Base-by-base conservation (phyloP, 192 early-diverging fungal species). In the Physocladia obscura region DNA sequence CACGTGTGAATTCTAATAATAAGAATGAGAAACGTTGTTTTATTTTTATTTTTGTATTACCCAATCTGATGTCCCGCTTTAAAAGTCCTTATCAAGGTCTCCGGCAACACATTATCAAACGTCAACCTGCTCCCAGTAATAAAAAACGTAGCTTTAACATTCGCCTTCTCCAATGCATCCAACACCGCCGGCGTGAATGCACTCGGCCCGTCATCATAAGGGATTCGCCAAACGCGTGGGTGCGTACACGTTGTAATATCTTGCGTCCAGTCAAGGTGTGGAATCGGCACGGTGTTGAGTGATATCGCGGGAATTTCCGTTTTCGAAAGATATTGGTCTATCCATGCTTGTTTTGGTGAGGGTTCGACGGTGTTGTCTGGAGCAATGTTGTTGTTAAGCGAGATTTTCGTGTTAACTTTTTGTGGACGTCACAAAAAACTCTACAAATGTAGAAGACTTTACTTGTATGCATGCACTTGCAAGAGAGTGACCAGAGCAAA, bases 71-170 rank as follows among this genome's bases (percentile, higher is more conserved):
- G 88, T 24, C 90, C 90, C 1, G 38, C 78, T 13, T 76, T 62
- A 61, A 80, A 77, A 1, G 82, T 81, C 27, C 81, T 72, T 24
- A 67, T 76, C n/a, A 91, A 48, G 32, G 83, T 55, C 1, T 54
- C 29, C 4, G 56, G 38, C 52, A 21, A 8, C 11, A n/a, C 27
- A 21, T 4, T 6, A 2, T 82, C 72, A 29, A 82, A 70, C 31
- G 74, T 58, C 49, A 84, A 70, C 47, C 82, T 74, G 29, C 74
- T 50, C 3, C 90, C 90, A 37, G 83, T 79, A 13, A 91, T 81
- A 70, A 89, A 91, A 72, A 92, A 92, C 3, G 90, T 91, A 4
- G 80, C 90, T 70, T 90, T 90, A 44, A 89, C 65, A 47, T 77
- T 55, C 19, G 73, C 64, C 48, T 74, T 36, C 21, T 83, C 74